A percentile compares a stretch with the other conserved stretches of the same genome.
Conservation (phyloP, 2,329 filamentous ascomycete species). For the Ophiostoma ips region DNA sequence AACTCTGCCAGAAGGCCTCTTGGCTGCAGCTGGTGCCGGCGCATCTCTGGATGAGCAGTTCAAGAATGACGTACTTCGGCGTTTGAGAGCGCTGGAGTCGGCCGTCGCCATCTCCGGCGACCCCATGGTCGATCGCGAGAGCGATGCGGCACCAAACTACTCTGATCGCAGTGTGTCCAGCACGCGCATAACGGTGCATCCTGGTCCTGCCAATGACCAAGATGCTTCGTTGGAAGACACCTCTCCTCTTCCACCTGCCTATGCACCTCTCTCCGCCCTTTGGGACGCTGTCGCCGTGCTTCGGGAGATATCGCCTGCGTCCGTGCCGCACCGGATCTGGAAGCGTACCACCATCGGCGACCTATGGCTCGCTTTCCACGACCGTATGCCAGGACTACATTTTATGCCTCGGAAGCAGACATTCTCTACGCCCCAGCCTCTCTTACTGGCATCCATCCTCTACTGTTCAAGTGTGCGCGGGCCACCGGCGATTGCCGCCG, state of each 20-base stretch:
- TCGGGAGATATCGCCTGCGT: not conserved
- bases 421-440: slow-evolving; percentile 27
- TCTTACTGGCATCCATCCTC: slow-evolving; percentile 29
- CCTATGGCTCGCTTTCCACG: slow-evolving; percentile 22
- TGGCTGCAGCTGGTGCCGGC: not conserved
- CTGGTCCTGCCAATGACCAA: not conserved
- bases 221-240: not conserved
- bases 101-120: not conserved
- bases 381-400: slow-evolving; percentile 30
- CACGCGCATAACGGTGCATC: not conserved
- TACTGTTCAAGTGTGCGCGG: slow-evolving; percentile 22
- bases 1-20: not conserved
- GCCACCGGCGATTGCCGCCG: slow-evolving; percentile 1
- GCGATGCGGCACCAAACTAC: not conserved
- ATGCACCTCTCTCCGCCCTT: slow-evolving; percentile 6
- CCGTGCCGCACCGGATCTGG: slow-evolving; percentile 5
- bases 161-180: not conserved
- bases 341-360: slow-evolving; percentile 3
- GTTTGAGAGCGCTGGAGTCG: slow-evolving; percentile 6
- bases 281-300: slow-evolving; percentile 8
- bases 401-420: slow-evolving; percentile 29
- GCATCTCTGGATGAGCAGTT: slow-evolving; percentile 1
- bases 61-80: slow-evolving; percentile 6
- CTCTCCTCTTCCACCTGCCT: not conserved
- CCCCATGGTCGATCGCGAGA: not conserved